These are phyloP conservation scores for Cordyceps militaris DNA, from an alignment of 2,329 filamentous ascomycete genomes.

Conservation along the genomic window DNA sequence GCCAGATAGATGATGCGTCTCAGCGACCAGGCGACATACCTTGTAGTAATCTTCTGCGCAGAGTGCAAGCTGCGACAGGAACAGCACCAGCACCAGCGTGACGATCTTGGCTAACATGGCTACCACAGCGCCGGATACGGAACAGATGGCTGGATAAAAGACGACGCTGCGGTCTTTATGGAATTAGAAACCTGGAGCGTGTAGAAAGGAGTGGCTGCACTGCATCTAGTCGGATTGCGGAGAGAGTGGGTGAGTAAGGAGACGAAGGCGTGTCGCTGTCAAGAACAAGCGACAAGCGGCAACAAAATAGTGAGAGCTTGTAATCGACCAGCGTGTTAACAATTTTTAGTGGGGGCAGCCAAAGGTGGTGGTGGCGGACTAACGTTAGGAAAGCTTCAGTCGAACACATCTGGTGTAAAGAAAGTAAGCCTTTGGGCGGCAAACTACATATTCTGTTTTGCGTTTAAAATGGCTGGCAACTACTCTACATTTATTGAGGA, in stretches of 20 bases:
- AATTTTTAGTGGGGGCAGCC: constrained; percentile 9
- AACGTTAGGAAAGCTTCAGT: no score
- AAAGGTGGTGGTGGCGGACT: not conserved
- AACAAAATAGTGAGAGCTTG: not conserved
- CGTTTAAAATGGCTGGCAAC: no score
- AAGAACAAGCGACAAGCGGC: not conserved
- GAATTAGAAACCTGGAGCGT: not conserved
- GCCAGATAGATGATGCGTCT: not conserved
- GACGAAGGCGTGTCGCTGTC: not conserved
- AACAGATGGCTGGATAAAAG: not conserved
- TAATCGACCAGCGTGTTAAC: constrained; percentile 15
- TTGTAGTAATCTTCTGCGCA: constrained; percentile 74
- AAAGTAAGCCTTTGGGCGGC: no score
- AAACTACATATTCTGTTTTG: no score
- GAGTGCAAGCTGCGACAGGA: constrained; percentile 46
- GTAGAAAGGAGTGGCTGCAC: constrained; percentile 1
- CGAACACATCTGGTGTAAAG: no score
- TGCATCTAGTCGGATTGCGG: not conserved
- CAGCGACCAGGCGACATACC: constrained; percentile 33
- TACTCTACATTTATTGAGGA: no score
- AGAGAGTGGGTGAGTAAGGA: not conserved
- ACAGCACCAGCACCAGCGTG: constrained; percentile 44
- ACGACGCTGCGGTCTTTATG: not conserved
- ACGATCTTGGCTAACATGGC: constrained; percentile 47
- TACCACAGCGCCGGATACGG: constrained; percentile 7